Conservation (phyloP, 2,329 filamentous ascomycete genomes). For the Colletotrichum sp. region DNA sequence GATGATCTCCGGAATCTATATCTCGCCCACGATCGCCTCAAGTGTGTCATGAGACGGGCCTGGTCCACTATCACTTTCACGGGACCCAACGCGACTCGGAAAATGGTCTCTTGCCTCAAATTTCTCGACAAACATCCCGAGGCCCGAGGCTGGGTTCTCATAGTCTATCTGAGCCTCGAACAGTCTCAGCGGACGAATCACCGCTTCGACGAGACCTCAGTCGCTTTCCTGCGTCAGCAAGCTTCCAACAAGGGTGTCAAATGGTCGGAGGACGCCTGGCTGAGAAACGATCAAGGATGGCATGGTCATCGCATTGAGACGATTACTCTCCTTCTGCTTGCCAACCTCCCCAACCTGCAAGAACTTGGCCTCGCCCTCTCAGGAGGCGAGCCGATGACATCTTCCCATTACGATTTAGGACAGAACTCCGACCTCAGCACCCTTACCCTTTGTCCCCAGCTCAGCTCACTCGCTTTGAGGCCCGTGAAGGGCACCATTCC, state of each 20-base stretch:
- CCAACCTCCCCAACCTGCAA: neutral
- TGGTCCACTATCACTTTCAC: neutral
- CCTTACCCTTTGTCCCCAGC: neutral
- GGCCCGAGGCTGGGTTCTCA: neutral
- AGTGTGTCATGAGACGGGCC: neutral
- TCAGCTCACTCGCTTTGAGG: neutral
- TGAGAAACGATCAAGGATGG: neutral
- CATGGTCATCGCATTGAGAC: neutral
- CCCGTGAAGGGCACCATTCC: neutral
- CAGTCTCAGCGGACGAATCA: neutral
- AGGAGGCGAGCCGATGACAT: neutral
- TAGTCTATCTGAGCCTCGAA: neutral
- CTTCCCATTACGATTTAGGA: neutral
- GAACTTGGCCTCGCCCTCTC: neutral
- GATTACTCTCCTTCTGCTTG: neutral
- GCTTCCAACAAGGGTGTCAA: neutral
- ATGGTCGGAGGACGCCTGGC: neutral
- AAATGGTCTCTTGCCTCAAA: neutral
- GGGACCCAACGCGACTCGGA: neutral
- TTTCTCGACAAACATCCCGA: neutral
- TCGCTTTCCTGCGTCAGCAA: neutral
- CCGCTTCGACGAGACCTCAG: neutral
- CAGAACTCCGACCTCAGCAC: neutral
- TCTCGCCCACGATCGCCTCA: accelerated
- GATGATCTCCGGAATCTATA: neutral